Conservation (phyloP, 2,329 filamentous ascomycete species). For the Cercospora berteroae region DNA sequence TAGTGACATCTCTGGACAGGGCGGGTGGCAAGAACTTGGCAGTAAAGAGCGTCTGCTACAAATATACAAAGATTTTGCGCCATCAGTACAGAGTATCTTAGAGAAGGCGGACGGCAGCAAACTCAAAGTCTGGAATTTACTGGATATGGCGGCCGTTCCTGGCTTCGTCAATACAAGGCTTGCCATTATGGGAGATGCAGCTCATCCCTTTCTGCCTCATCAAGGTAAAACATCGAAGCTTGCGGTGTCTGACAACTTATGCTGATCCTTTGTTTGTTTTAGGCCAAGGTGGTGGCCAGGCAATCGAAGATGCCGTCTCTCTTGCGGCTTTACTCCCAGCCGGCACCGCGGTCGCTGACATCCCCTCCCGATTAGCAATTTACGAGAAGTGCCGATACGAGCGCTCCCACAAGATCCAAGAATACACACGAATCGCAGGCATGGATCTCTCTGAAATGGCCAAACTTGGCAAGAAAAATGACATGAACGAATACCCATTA, state of each 20-base stretch:
- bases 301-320: constrained; percentile 65
- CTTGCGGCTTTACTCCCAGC: constrained; percentile 55
- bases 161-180: constrained; percentile 56
- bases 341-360: constrained; percentile 37
- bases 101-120: constrained; percentile 39
- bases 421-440: constrained; percentile 55
- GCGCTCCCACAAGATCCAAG: constrained; percentile 58
- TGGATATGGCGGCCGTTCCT: constrained; percentile 62
- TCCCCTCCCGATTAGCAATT: constrained; percentile 57
- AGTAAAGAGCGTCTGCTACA: constrained; percentile 41
- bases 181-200: constrained; percentile 65
- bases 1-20: constrained; percentile 12
- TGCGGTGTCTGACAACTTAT: background rate
- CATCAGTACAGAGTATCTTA: constrained; percentile 39
- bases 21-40: constrained; percentile 40
- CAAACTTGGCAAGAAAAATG: constrained; percentile 23
- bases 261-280: constrained; percentile 37
- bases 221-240: background rate
- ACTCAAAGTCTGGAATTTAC: constrained; percentile 58
- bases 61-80: constrained; percentile 41
- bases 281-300: constrained; percentile 61
- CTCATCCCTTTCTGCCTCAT: constrained; percentile 63
- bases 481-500: constrained; percentile 22
- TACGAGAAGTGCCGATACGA: constrained; percentile 58
- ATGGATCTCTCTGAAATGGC: constrained; percentile 1